These are phyloP conservation scores for Barnettozyma hawaiiensis DNA, from an alignment of 1,139 yeast species.

Conservation along the genomic window DNA sequence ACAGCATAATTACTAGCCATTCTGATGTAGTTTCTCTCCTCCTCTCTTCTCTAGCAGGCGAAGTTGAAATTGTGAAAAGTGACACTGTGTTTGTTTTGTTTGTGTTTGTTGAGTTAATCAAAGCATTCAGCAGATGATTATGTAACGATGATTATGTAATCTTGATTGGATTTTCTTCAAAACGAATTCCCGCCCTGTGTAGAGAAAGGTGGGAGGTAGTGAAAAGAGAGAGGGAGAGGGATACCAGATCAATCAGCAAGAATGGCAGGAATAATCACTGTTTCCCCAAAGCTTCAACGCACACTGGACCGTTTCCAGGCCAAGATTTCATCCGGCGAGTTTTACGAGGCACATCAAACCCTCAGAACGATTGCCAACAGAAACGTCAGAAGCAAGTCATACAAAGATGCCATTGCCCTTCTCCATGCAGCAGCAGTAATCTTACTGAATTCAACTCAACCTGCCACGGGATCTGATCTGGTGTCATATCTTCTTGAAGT, in stretches of 20 bases:
- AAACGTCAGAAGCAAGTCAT: constrained; percentile 64
- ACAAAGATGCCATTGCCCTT: constrained; percentile 64
- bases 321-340: constrained; percentile 69
- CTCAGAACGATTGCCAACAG: constrained; percentile 83
- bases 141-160: too few relatives aligned
- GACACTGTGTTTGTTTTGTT: background rate
- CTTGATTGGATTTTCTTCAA: too few relatives aligned
- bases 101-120: background rate
- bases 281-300: constrained; percentile 41
- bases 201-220: too few relatives aligned
- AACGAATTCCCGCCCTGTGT: too few relatives aligned
- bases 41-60: background rate
- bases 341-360: constrained; percentile 94
- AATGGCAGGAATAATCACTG: constrained; percentile 8
- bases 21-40: too few relatives aligned
- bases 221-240: too few relatives aligned
- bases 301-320: constrained; percentile 62
- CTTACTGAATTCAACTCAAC: constrained; percentile 62
- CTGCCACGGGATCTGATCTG: constrained; percentile 77
- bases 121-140: too few relatives aligned
- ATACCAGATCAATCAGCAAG: background rate
- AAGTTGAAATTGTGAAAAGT: too few relatives aligned
- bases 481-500: constrained; percentile 68
- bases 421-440: constrained; percentile 66
- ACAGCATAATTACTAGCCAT: constrained; percentile 33